These are phyloP conservation scores for Diaporthe sp. DNA, from an alignment of 2,329 filamentous ascomycete species.

Conservation along the genomic window DNA sequence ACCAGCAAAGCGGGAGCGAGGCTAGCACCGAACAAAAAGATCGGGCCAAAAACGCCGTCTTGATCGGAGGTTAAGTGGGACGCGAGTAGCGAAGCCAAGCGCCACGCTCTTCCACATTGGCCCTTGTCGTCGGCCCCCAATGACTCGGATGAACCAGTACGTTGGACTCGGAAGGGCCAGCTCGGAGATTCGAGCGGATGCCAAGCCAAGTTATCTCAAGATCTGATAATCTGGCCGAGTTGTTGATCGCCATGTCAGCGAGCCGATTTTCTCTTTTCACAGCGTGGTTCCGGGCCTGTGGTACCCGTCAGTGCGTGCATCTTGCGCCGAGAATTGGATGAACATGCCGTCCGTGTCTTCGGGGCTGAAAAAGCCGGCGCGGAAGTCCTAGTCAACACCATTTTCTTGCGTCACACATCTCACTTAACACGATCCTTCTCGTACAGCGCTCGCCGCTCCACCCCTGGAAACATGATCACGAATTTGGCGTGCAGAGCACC, in stretches of 20 bases:
- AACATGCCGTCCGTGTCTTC: background rate
- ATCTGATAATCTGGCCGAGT: background rate
- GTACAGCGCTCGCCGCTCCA: too few relatives aligned
- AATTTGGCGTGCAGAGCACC: background rate
- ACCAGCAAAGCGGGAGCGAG: background rate
- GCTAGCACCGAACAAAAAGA: background rate
- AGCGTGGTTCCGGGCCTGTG: background rate
- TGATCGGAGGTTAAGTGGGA: background rate
- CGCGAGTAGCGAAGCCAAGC: slow-evolving; percentile 21
- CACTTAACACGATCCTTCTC: background rate
- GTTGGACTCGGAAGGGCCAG: slow-evolving; percentile 1
- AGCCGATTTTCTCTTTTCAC: background rate
- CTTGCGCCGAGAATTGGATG: slow-evolving; percentile 2
- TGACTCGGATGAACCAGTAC: slow-evolving; percentile 23
- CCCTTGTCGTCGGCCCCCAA: background rate
- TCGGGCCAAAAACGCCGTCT: slow-evolving; percentile 6
- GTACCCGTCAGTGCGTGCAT: background rate
- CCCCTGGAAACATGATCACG: too few relatives aligned
- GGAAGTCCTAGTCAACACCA: background rate
- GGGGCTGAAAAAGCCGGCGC: slow-evolving; percentile 9
- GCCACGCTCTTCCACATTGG: slow-evolving; percentile 3
- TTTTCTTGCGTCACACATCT: background rate
- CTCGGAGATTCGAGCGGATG: slow-evolving; percentile 23
- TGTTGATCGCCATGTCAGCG: background rate
- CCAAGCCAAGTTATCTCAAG: slow-evolving; percentile 12